These are phyloP conservation scores for Fusarium abutilonis DNA, from an alignment of 2,329 filamentous ascomycete genomes.

Conservation along the genomic window DNA sequence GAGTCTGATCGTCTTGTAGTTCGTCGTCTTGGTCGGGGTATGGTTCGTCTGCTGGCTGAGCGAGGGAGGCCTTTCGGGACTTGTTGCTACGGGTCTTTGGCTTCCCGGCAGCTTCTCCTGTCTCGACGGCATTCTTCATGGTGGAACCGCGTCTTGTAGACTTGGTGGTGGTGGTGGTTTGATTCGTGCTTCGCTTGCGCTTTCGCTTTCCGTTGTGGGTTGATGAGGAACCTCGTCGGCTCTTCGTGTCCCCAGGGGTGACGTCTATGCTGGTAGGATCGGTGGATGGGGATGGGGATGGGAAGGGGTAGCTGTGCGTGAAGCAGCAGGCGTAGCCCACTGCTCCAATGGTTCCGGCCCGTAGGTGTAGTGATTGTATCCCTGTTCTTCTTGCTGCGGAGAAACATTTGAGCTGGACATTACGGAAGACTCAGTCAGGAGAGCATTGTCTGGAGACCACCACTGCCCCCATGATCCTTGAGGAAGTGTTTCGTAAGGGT, in stretches of 20 bases:
- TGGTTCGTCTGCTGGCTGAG: neutral
- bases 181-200: neutral
- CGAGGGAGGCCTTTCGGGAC: neutral
- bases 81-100: neutral
- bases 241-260: neutral
- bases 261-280: neutral
- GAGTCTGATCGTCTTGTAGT: neutral
- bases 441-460: neutral
- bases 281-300: neutral
- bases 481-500: neutral
- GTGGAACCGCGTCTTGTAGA: neutral
- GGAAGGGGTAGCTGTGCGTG: neutral
- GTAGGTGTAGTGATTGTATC: neutral
- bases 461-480: neutral
- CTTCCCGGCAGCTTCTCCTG: neutral
- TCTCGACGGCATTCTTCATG: neutral
- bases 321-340: neutral
- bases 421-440: neutral
- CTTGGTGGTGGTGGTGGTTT: rapidly evolving
- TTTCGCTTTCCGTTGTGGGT: neutral
- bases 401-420: neutral
- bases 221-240: neutral
- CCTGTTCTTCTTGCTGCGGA: neutral
- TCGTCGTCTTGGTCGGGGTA: neutral
- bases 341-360: rapidly evolving